Evolutionary conservation across 2,329 filamentous ascomycete genomes (phyloP).

Genomic region (Sclerotinia sclerotiorum): DNA sequence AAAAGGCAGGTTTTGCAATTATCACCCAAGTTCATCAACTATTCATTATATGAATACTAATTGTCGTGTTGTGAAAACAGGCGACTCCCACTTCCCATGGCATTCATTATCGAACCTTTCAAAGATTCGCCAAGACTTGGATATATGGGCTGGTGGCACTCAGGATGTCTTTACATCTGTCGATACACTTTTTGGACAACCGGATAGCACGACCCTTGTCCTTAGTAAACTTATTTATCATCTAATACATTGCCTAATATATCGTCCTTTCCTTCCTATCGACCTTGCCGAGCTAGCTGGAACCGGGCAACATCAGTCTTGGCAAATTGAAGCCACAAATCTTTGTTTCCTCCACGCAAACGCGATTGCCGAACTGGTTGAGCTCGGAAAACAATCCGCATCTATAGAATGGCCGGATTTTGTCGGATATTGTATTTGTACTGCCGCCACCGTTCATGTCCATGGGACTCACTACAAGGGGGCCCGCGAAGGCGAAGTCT

Average conservation of each 20-base stretch:
- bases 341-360: conserved; percentile 85
- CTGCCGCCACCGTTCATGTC: conserved; percentile 83
- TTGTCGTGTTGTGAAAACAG: conserved; percentile 39
- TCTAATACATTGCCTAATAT: conserved; percentile 81
- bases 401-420: conserved; percentile 84
- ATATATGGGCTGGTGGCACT: conserved; percentile 81
- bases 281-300: conserved; percentile 78
- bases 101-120: conserved; percentile 82
- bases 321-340: conserved; percentile 90
- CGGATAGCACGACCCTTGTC: conserved; percentile 75
- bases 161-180: conserved; percentile 77
- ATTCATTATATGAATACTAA: conserved; percentile 15
- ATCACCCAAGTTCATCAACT: background rate
- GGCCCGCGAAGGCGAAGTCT: conserved; percentile 44
- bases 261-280: conserved; percentile 82
- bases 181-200: conserved; percentile 71
- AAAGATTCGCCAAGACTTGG: conserved; percentile 80
- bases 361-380: conserved; percentile 78
- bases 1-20: conserved; percentile 47
- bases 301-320: conserved; percentile 81
- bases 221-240: conserved; percentile 87
- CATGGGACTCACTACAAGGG: conserved; percentile 77
- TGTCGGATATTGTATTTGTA: conserved; percentile 82
- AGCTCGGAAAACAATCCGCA: conserved; percentile 67
- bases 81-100: conserved; percentile 89